Evolutionary conservation across 2,329 filamentous ascomycete species (phyloP), one percentile per base, ranked within the genome.

Genomic region (Cytospora schulzeri): DNA sequence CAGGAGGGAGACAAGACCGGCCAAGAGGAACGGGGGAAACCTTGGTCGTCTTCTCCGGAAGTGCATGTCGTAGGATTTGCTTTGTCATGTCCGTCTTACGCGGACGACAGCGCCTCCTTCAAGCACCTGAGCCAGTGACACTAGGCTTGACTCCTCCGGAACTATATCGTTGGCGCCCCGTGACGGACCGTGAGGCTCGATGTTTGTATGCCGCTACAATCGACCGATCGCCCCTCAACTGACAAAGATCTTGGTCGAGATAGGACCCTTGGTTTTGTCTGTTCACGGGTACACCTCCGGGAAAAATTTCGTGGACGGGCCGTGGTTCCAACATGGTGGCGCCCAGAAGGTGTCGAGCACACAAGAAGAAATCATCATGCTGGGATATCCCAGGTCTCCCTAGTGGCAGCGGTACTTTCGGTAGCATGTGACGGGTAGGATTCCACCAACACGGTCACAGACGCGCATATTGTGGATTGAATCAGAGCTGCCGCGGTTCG

Each of bases 381-480:
- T 56, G 38, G 60, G 60, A 62, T 56, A 62, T 62, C 60, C 60
- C 60, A 45, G 38, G 15, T 38, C 33, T 31, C 50, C 50, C 38
- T 62, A 38, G 29, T 31, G 52, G 60, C 60, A 48, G 38, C 28
- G 38, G 15, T 56, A 33, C 4, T 22, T 48, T 48, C n/a, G 45
- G n/a, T 41, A 12, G 45, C 45, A 48, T 48, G 45, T 48, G 45
- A 48, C 45, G n/a, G 45, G 22, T 48, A 14, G 45, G 24, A 24
- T 24, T 48, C 45, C 12, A 3, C 11, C n/a, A 24, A 8, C n/a
- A 48, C 45, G 12, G 41, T 45, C 14, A 45, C 19, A 8, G 17
- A n/a, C 41, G 41, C 19, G 19, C 19, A n/a, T n/a, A 15, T 3
- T 45, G 41, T 45, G n/a, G n/a, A 15, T 24, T 48, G 45, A 24